These are phyloP conservation scores for Nemania abortiva DNA, from an alignment of 2,329 filamentous ascomycete species.

Conservation along the genomic window DNA sequence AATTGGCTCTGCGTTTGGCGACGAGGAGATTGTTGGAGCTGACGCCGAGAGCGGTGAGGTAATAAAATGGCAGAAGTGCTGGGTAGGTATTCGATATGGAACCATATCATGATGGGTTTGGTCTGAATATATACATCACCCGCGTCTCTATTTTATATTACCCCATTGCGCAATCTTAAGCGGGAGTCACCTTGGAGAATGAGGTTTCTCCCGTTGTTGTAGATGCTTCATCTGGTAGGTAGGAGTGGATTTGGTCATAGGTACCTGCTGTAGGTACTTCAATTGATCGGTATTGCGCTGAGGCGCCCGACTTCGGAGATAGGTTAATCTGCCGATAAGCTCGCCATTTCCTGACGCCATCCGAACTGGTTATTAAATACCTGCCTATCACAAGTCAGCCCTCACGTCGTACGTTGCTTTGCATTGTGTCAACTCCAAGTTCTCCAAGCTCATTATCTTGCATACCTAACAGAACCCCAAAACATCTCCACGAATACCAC, in stretches of 20 bases:
- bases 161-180: conserved; percentile 6
- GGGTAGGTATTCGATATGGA: conserved; percentile 5
- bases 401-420: conserved; percentile 3
- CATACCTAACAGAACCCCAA: too few relatives aligned
- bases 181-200: neutral
- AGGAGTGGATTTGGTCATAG: conserved; percentile 17
- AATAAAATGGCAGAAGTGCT: neutral
- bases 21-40: conserved; percentile 9
- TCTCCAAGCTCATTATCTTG: neutral
- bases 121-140: neutral
- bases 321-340: conserved; percentile 21
- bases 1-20: neutral
- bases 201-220: neutral
- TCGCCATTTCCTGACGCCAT: neutral
- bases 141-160: neutral
- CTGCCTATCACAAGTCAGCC: conserved; percentile 15
- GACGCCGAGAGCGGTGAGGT: conserved; percentile 3
- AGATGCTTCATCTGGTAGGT: conserved; percentile 2
- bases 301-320: conserved; percentile 32
- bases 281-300: neutral
- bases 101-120: conserved; percentile 14
- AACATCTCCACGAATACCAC: too few relatives aligned
- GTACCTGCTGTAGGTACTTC: neutral
- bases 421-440: neutral
- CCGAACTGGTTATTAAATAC: neutral